Percentiles rank a stretch among this genome's conserved stretches.
These are phyloP conservation scores for Candida tetrigidarum DNA, from an alignment of 1,139 yeast species.

Conservation along the genomic window DNA sequence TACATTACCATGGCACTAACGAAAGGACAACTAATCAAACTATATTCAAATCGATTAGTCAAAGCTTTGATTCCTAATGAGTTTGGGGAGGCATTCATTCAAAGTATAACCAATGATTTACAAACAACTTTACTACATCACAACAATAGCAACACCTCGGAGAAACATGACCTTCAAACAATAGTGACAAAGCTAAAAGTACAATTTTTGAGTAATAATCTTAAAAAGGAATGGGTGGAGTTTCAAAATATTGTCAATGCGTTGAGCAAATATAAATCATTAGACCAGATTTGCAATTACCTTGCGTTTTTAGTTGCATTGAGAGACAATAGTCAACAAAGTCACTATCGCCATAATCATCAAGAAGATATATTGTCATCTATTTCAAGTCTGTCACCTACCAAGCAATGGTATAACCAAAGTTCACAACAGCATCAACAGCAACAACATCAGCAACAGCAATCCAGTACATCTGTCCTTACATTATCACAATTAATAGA, in stretches of 20 bases:
- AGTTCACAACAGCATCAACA: background rate
- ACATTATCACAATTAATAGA: constrained; percentile 26
- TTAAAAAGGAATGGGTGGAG: constrained; percentile 32
- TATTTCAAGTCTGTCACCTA: background rate
- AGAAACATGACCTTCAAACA: constrained; percentile 20
- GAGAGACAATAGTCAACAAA: constrained; percentile 9
- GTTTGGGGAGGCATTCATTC: constrained; percentile 42
- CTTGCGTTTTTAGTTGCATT: constrained; percentile 36
- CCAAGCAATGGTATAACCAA: constrained; percentile 1
- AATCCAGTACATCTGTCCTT: constrained; percentile 2
- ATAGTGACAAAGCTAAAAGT: constrained; percentile 29
- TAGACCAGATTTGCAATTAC: constrained; percentile 42
- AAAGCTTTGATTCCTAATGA: constrained; percentile 43
- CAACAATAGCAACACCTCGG: constrained; percentile 12
- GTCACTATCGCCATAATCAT: background rate
- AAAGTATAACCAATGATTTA: constrained; percentile 38
- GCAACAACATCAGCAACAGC: background rate
- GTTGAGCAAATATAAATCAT: constrained; percentile 30
- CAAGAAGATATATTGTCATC: constrained; percentile 8
- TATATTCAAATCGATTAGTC: constrained; percentile 43
- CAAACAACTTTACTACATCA: constrained; percentile 19
- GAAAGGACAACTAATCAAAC: constrained; percentile 35
- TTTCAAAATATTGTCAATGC: constrained; percentile 37
- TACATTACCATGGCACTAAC: constrained; percentile 34
- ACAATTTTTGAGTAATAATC: constrained; percentile 30